phyloP scores from a whole-genome alignment of 2,329 filamentous ascomycete species.

The Cryphonectria parasitica region DNA sequence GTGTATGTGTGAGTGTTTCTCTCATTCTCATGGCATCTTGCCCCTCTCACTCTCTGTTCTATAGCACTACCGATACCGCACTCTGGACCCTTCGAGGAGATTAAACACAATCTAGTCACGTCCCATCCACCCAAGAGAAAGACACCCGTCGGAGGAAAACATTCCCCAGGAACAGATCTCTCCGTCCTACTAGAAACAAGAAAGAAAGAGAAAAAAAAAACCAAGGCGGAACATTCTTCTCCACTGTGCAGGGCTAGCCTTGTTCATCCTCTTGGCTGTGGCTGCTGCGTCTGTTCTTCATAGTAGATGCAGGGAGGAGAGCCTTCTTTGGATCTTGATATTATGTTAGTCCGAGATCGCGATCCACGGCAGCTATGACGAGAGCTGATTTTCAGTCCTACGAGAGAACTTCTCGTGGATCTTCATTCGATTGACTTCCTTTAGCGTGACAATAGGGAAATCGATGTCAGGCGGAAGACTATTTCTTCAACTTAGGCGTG shows the following conservation, averaged over 20 bases:
- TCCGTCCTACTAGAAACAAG: background rate
- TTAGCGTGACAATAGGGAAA: background rate
- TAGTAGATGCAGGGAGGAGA: background rate
- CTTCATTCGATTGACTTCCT: background rate
- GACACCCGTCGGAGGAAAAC: background rate
- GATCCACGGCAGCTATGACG: background rate
- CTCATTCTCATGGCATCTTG: no score
- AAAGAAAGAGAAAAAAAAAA: background rate
- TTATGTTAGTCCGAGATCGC: no score
- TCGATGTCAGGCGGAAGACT: background rate
- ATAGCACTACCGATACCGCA: background rate
- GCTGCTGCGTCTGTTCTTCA: background rate
- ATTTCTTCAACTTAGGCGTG: background rate
- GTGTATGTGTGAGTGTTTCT: no score
- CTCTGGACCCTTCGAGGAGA: background rate
- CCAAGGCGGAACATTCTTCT: slow-evolving; percentile 1
- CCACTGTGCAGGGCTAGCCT: background rate
- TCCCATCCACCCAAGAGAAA: background rate
- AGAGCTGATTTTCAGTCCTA: background rate
- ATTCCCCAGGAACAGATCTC: background rate
- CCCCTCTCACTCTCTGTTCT: background rate
- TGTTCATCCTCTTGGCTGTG: background rate
- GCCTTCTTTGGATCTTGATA: no score
- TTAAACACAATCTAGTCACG: background rate
- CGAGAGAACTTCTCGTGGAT: no score